Evolutionary conservation across 352 stramenopile species (phyloP), one percentile per base, ranked within the genome.

Genomic region (Pythium pyrilobum): DNA sequence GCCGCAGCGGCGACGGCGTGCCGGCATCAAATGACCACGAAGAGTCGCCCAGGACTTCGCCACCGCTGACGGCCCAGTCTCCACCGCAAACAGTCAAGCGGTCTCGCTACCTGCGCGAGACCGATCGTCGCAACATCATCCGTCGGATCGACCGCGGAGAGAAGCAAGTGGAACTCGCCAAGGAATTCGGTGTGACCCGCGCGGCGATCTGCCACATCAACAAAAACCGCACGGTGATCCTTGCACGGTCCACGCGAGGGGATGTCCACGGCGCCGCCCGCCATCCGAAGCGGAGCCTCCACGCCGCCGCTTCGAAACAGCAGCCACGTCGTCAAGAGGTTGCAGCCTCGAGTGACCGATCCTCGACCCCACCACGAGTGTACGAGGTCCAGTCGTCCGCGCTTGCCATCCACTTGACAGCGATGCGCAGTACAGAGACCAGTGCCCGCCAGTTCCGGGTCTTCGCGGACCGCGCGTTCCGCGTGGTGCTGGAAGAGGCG

Each of bases 161-260:
- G 42, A 71, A 71, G 49, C 68, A 77, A 24, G 62, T 60, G 6
- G 59, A 60, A 16, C 58, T 77, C n/a, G 67, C 67, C 18, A 63
- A 66, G 29, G 66, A 74, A 44, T 71, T 58, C 33, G 62, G 62
- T 24, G 66, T 74, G 18, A 74, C 68, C 36, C 55, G 67, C 3
- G 67, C 67, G 21, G 67, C 67, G 34, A 66, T 76, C 36, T 73
- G 61, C 40, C 60, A 71, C 47, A 77, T 71, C 56, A 71, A 71
- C 52, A 73, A 77, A 56, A 77, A 77, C 37, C 68, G 64, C 28
- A 42, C 64, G 2, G 68, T 69, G 56, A 73, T 74, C 40, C 53
- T 77, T 39, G 59, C 58, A 34, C 64, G 68, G 2, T 71, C 62
- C 28, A 42, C 42, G 11, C 56, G 56, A 8, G 40, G 46, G 3